Conservation (phyloP, 164 flowering plant genomes). For the Paratinospora sagittata region DNA sequence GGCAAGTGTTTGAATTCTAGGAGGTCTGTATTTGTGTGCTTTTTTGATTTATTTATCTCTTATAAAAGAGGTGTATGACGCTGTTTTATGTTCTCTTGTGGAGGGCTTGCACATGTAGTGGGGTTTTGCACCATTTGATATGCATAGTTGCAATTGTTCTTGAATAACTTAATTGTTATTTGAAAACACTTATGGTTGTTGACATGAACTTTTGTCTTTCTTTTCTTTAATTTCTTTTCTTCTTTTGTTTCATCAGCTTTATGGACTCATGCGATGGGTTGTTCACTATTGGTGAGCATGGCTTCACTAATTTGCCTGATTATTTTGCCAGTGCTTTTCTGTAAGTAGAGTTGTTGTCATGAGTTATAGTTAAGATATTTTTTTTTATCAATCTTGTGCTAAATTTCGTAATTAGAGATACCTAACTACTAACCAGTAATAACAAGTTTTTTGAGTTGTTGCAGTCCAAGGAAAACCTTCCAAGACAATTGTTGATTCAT, state of each 20-base stretch:
- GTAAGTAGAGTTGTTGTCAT: conserved; percentile 40
- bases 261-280: conserved; percentile 88
- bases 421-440: background rate
- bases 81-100: background rate
- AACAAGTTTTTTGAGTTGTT: conserved; percentile 18
- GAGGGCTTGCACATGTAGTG: background rate
- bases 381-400: background rate
- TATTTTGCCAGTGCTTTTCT: conserved; percentile 68
- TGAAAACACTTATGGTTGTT: background rate
- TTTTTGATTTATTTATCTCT: background rate
- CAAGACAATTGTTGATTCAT: conserved; percentile 72
- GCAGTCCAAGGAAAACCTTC: conserved; percentile 95
- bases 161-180: background rate
- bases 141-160: background rate
- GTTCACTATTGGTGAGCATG: conserved; percentile 97
- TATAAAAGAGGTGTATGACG: background rate
- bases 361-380: conserved; percentile 4
- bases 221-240: background rate
- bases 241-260: conserved; percentile 46
- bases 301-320: conserved; percentile 90
- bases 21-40: background rate
- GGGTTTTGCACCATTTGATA: background rate
- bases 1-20: background rate
- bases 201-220: background rate
- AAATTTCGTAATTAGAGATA: background rate